phyloP scores from a whole-genome alignment of 2,329 filamentous ascomycete genomes.

The Didymella exigua region DNA sequence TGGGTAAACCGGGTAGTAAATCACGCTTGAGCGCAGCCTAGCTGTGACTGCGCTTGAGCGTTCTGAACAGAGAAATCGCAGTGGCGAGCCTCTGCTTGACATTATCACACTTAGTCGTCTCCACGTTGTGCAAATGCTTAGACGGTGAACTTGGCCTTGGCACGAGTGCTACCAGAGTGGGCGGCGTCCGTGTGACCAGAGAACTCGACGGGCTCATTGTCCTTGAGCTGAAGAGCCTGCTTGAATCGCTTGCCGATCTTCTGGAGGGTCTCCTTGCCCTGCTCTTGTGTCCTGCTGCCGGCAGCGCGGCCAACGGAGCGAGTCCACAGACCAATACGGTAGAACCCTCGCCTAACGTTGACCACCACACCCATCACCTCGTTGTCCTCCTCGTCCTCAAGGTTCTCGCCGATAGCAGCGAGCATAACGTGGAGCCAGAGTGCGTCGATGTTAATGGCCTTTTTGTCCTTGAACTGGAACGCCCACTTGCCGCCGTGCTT shows the following conservation, averaged over 20 bases:
- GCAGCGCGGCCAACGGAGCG: constrained; percentile 86
- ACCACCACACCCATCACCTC: constrained; percentile 99
- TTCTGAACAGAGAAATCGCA: constrained; percentile 10
- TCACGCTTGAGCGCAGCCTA: constrained; percentile 24
- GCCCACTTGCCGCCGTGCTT: constrained; percentile 99
- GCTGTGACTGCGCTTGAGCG: constrained; percentile 3
- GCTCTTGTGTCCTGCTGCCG: constrained; percentile 73
- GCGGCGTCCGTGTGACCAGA: constrained; percentile 95
- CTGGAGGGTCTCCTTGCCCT: constrained; percentile 83
- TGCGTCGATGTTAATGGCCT: constrained; percentile 86
- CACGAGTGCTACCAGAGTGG: constrained; percentile 89
- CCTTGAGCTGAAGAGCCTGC: constrained; percentile 80
- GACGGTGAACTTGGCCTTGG: constrained; percentile 90
- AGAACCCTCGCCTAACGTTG: constrained; percentile 98
- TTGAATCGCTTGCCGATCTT: constrained; percentile 91
- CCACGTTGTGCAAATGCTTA: constrained; percentile 52
- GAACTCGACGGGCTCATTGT: constrained; percentile 84
- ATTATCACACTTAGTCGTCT: background rate
- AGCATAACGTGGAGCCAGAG: constrained; percentile 98
- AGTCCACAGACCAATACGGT: constrained; percentile 97
- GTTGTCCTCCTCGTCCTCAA: constrained; percentile 91
- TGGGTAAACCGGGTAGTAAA: constrained; percentile 33
- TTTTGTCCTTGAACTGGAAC: constrained; percentile 97
- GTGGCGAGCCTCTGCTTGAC: constrained; percentile 3
- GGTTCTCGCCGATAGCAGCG: constrained; percentile 93